Evolutionary conservation across 805 yeast genomes (phyloP).

Genomic region (Metschnikowia borealis): DNA sequence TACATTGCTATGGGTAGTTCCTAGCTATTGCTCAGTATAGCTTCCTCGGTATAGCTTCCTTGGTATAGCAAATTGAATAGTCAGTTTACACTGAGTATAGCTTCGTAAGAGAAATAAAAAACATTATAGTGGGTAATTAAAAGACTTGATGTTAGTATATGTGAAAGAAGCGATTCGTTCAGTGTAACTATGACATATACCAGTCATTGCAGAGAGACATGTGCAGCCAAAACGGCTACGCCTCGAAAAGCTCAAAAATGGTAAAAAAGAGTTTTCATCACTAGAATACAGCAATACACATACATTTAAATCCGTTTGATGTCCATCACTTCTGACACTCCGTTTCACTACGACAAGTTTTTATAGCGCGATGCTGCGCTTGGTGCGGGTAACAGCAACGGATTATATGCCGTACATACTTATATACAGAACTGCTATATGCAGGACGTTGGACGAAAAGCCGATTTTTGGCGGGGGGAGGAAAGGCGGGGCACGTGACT

Average conservation of each 20-base stretch:
- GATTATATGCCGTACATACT: too few relatives aligned
- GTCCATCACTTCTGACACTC: background rate
- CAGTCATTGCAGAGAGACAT: conserved; percentile 51
- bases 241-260: conserved; percentile 35
- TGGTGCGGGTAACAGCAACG: conserved; percentile 11
- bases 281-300: conserved; percentile 10
- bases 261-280: conserved; percentile 40
- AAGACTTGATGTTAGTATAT: background rate
- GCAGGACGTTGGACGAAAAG: background rate
- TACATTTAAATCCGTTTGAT: background rate
- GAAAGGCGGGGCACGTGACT: too few relatives aligned
- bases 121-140: too few relatives aligned
- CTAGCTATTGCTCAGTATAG: too few relatives aligned
- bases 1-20: too few relatives aligned
- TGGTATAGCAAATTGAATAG: too few relatives aligned
- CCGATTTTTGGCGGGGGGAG: too few relatives aligned
- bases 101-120: too few relatives aligned
- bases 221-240: conserved; percentile 52
- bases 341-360: background rate
- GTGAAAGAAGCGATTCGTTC: conserved; percentile 28
- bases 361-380: conserved; percentile 5
- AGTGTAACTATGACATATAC: conserved; percentile 91
- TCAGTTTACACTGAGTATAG: too few relatives aligned
- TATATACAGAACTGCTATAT: background rate
- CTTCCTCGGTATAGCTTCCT: too few relatives aligned